Conservation (phyloP, 345 rosid species). For the Cardamine resedifolia region DNA sequence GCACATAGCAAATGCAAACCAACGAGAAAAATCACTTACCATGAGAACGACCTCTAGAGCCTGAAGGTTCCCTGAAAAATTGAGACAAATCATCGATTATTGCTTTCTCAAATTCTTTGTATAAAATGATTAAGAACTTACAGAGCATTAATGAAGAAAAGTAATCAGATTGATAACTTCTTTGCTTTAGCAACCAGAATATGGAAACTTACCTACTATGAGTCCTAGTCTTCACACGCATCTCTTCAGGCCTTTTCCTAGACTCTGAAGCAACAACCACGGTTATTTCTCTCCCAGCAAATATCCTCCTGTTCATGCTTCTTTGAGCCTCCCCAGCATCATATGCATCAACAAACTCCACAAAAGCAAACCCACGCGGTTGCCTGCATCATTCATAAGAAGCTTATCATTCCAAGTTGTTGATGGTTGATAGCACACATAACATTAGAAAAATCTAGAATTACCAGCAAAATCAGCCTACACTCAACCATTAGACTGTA, state of each 20-base stretch:
- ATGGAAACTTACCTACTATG: constrained; percentile 44
- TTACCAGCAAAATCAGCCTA: constrained; percentile 36
- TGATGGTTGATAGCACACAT: constrained; percentile 15
- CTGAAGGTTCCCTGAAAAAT: constrained; percentile 60
- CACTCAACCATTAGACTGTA: constrained; percentile 31
- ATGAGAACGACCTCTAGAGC: constrained; percentile 63
- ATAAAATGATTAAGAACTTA: not conserved
- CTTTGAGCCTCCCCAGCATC: constrained; percentile 90
- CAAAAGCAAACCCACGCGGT: constrained; percentile 98
- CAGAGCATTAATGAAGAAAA: not conserved
- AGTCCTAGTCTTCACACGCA: constrained; percentile 75
- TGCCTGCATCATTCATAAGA: constrained; percentile 48
- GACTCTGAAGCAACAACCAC: constrained; percentile 90
- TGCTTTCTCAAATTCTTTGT: not conserved
- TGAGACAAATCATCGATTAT: constrained; percentile 8
- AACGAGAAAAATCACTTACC: constrained; percentile 46
- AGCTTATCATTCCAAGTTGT: constrained; percentile 26
- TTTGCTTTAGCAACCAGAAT: not conserved
- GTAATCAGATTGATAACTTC: not conserved
- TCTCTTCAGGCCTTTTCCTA: constrained; percentile 97
- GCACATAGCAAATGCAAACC: not conserved
- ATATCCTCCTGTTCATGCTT: constrained; percentile 78
- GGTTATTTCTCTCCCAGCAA: constrained; percentile 88
- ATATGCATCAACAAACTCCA: constrained; percentile 87
- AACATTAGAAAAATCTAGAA: constrained; percentile 1